Evolutionary conservation across 192 early-diverging fungal genomes (phyloP).

Genomic region (Coemansia sp.): DNA sequence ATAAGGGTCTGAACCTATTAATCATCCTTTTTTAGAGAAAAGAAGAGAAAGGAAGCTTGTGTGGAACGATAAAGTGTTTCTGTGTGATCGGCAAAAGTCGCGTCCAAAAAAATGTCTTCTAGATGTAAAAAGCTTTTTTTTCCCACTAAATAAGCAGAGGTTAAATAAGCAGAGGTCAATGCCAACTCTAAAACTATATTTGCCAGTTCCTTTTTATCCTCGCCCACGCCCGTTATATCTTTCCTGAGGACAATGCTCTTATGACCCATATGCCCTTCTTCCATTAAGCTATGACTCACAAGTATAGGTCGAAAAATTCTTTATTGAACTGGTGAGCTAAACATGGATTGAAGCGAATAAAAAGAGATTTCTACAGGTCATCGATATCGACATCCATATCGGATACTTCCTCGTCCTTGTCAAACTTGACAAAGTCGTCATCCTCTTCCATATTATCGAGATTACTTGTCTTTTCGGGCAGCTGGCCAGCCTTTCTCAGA

Average conservation of each 20-base stretch:
- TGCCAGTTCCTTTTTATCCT: no score
- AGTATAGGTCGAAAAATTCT: no score
- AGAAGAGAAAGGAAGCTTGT: background rate
- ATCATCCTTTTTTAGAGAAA: slow-evolving; percentile 10
- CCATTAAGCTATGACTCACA: no score
- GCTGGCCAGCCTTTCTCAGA: slow-evolving; percentile 91
- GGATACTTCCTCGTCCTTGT: slow-evolving; percentile 63
- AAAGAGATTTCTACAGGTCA: slow-evolving; percentile 53
- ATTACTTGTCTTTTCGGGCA: slow-evolving; percentile 73
- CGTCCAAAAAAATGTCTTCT: no score
- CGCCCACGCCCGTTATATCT: no score
- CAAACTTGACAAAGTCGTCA: slow-evolving; percentile 74
- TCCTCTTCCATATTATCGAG: slow-evolving; percentile 56
- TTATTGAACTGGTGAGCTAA: no score
- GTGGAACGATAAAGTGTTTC: background rate
- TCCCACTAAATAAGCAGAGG: no score
- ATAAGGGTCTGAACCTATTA: slow-evolving; percentile 22
- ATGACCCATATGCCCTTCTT: no score
- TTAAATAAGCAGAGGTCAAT: no score
- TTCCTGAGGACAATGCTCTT: no score
- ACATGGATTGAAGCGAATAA: background rate
- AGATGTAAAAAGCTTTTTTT: no score
- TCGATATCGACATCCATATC: slow-evolving; percentile 95
- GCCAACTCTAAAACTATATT: no score
- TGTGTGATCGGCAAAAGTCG: slow-evolving; percentile 1